Base-by-base conservation (phyloP, 495 filamentous ascomycete genomes). In the Talaromyces stipitatus region DNA sequence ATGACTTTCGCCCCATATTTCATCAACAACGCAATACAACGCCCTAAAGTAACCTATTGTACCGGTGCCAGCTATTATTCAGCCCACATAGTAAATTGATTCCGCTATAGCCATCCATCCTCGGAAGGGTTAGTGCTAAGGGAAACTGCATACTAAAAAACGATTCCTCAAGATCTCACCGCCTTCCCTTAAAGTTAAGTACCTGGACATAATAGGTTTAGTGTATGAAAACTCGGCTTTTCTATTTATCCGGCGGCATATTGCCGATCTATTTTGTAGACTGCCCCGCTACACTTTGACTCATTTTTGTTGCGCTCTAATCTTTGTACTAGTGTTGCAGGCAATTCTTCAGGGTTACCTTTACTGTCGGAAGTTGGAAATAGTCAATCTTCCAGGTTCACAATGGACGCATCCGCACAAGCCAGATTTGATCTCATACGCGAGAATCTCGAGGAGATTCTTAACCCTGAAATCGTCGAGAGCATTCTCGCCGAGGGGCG, bases 381-480 rank as follows among this genome's bases (percentile, higher is more conserved):
- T 33, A 48, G 12, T 23, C 22, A 2, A 27, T 48, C 45, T 9
- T 14, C 45, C 30, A 47, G 30, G n/a, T n/a, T n/a, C n/a, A 62
- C 30, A 12, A 65, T 66, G 66, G 58, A 50, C 32, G 22, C 43
- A 7, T 22, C 60, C 12, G 55, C 62, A 22, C 8, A 67, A 27
- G 36, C 46, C 54, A 78, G 77, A 62, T 74, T 91, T 53, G 78
- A 78, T 47, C 81, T 96, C 59, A 97, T 97, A 68, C 80, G 77
- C 16, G 82, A 84, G 60, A 92, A 92, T 66, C 77, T 97, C 50
- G 82, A 83, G 54, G 94, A 98, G 76, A 72, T 92, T 30, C 81
- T 98, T 48, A 91, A 92, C 61, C 83, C 82, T 22, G 90, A 96
- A 64, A 85, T 97, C 50, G 87, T 97, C 57, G 86, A 94, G 66